phyloP scores from a whole-genome alignment of 2,329 filamentous ascomycete genomes.

The Cladosporium sphaerospermum region DNA sequence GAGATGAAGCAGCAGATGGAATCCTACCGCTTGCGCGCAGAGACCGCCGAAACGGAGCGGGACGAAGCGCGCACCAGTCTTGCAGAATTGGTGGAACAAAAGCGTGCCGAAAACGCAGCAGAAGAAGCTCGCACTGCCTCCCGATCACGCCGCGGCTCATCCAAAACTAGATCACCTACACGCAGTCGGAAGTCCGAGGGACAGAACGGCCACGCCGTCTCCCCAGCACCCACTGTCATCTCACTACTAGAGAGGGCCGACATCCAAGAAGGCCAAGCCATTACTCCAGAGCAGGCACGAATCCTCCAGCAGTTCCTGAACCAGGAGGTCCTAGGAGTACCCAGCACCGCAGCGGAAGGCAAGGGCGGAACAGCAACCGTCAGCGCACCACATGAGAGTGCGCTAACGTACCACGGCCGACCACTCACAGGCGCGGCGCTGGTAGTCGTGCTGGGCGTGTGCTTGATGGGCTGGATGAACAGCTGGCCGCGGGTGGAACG shows the following conservation, averaged over 20 bases:
- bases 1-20: slow-evolving; percentile 76
- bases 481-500: slow-evolving; percentile 41
- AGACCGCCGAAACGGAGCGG: slow-evolving; percentile 70
- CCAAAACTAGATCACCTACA: slow-evolving; percentile 8
- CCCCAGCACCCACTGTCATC: slow-evolving; percentile 20
- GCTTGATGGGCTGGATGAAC: slow-evolving; percentile 29
- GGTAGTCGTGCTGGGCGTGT: slow-evolving; percentile 27
- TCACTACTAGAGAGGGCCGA: slow-evolving; percentile 26
- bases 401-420: slow-evolving; percentile 23
- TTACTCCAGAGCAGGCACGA: slow-evolving; percentile 29
- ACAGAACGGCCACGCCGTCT: slow-evolving; percentile 23
- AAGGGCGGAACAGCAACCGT: slow-evolving; percentile 4
- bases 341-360: slow-evolving; percentile 5
- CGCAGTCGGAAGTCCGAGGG: slow-evolving; percentile 15
- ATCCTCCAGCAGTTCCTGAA: slow-evolving; percentile 25
- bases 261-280: slow-evolving; percentile 27
- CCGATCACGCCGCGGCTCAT: slow-evolving; percentile 13
- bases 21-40: slow-evolving; percentile 67
- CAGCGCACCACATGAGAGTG: slow-evolving; percentile 11
- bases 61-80: slow-evolving; percentile 66
- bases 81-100: slow-evolving; percentile 79
- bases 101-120: slow-evolving; percentile 62
- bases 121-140: slow-evolving; percentile 35
- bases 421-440: slow-evolving; percentile 26
- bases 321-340: slow-evolving; percentile 23